Evolutionary conservation across 225 moss, liverwort and hornwort species (phyloP).

Genomic region (Bryum argenteum): DNA sequence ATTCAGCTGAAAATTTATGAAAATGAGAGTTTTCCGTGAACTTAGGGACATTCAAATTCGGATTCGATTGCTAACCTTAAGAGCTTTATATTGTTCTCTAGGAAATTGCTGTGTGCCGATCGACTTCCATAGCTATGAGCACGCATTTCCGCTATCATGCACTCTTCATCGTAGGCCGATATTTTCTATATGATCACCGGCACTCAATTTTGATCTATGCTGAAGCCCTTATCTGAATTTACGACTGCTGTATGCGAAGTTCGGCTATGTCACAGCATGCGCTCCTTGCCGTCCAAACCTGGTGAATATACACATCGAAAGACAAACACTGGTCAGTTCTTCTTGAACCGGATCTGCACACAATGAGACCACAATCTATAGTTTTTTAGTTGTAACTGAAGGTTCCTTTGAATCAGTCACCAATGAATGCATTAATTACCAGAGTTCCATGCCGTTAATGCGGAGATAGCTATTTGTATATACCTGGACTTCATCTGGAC

Average conservation of each 20-base stretch:
- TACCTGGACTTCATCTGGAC: too few relatives aligned
- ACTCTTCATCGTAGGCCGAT: constrained; percentile 47
- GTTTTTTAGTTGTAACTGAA: background rate
- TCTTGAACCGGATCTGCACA: background rate
- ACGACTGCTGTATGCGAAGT: constrained; percentile 66
- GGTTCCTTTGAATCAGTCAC: too few relatives aligned
- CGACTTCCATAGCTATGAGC: constrained; percentile 69
- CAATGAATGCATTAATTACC: constrained; percentile 29
- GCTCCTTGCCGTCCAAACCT: constrained; percentile 63
- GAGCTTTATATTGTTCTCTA: constrained; percentile 53
- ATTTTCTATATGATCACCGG: constrained; percentile 39
- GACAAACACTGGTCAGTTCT: background rate
- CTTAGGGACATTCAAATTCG: too few relatives aligned
- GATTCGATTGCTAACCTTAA: background rate
- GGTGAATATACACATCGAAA: background rate
- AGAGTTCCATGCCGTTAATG: constrained; percentile 62
- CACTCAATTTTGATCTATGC: constrained; percentile 37
- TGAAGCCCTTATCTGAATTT: constrained; percentile 61
- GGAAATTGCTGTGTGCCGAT: constrained; percentile 67
- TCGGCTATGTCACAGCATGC: constrained; percentile 54
- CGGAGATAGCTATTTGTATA: constrained; percentile 24
- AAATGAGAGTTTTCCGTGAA: too few relatives aligned
- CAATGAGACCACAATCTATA: background rate
- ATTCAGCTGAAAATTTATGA: too few relatives aligned
- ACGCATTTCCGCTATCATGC: constrained; percentile 52